phyloP scores from a whole-genome alignment of 768 basidiomycete species.

The Polyporus arcularius region DNA sequence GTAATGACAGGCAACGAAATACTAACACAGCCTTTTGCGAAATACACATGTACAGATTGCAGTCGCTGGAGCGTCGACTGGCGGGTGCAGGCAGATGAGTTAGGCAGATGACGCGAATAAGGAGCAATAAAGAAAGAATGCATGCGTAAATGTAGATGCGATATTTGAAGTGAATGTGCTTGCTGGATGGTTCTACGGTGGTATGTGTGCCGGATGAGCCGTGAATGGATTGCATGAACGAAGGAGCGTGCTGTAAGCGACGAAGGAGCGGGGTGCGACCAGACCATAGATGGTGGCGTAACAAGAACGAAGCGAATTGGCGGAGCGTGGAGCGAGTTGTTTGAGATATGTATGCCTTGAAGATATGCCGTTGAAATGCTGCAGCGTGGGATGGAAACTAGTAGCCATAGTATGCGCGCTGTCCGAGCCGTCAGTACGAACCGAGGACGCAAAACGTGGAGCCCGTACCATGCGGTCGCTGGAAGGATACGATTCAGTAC shows the following conservation, averaged over 20 bases:
- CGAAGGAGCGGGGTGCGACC: not conserved
- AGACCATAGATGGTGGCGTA: not conserved
- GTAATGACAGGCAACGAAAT: not conserved
- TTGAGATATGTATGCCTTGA: slow-evolving; percentile 18
- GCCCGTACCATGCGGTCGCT: slow-evolving; percentile 58
- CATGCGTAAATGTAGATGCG: slow-evolving; percentile 16
- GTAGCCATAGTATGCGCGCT: slow-evolving; percentile 70
- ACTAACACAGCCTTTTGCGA: not conserved
- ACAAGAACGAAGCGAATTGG: slow-evolving; percentile 10
- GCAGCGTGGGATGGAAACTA: slow-evolving; percentile 33
- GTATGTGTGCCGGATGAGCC: not conserved
- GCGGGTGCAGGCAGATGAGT: slow-evolving; percentile 2
- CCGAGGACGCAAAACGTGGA: not conserved
- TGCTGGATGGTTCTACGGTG: not conserved
- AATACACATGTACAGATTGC: not conserved
- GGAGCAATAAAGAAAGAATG: slow-evolving; percentile 27
- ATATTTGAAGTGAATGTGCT: slow-evolving; percentile 3
- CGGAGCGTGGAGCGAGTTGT: slow-evolving; percentile 1
- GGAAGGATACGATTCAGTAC: not conserved
- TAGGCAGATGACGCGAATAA: slow-evolving; percentile 15
- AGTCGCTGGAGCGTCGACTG: not conserved
- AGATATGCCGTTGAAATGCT: slow-evolving; percentile 32
- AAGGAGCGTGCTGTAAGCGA: not conserved
- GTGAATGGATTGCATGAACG: not conserved
- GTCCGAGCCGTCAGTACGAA: slow-evolving; percentile 13